Conservation (phyloP, 495 filamentous ascomycete genomes). For the Lasiosphaeria miniovina region DNA sequence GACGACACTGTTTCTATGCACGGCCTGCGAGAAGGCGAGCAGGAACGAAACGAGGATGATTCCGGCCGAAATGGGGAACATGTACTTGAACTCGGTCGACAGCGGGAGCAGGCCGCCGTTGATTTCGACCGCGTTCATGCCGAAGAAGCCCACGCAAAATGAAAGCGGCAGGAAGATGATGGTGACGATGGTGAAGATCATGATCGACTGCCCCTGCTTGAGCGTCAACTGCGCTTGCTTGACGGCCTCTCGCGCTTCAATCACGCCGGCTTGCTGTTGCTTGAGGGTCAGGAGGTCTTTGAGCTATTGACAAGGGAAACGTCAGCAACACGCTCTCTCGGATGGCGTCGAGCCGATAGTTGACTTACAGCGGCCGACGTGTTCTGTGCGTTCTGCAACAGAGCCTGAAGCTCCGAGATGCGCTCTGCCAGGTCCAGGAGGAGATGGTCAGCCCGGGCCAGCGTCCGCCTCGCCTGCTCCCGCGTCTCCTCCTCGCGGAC, state of each 20-base stretch:
- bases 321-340: not conserved
- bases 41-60: conserved; percentile 33
- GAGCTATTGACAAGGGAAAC: conserved; percentile 17
- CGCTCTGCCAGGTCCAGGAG: conserved; percentile 18
- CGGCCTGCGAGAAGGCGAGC: conserved; percentile 31
- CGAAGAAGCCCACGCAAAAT: conserved; percentile 38
- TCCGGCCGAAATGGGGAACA: conserved; percentile 34
- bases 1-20: conserved; percentile 17
- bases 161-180: conserved; percentile 50
- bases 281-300: conserved; percentile 57
- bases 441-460: conserved; percentile 20
- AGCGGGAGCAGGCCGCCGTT: conserved; percentile 23
- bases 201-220: conserved; percentile 57
- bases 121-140: conserved; percentile 38
- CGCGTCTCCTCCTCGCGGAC: conserved; percentile 4
- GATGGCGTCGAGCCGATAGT: not conserved
- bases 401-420: conserved; percentile 23
- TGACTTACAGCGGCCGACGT: conserved; percentile 20
- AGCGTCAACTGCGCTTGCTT: conserved; percentile 57
- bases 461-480: conserved; percentile 18
- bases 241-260: conserved; percentile 56
- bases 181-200: conserved; percentile 65
- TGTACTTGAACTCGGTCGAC: conserved; percentile 25
- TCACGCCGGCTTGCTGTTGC: conserved; percentile 61
- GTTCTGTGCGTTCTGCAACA: conserved; percentile 25